Evolutionary conservation across 371 early-diverging fungal genomes (phyloP), one percentile per base, ranked within the genome.

Genomic region (Rhizopus microsporus): DNA sequence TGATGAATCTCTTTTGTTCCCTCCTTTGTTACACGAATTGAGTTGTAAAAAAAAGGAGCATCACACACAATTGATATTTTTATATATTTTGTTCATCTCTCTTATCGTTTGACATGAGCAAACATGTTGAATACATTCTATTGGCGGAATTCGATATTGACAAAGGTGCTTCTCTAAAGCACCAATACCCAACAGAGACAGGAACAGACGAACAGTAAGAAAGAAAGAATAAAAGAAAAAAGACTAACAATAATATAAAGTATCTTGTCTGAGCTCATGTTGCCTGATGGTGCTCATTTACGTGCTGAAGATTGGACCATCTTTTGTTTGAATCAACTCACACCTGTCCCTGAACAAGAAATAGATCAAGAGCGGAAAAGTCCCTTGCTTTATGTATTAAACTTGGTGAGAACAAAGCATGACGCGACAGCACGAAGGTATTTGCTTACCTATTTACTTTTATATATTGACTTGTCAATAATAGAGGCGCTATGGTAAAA

Each of bases 111-210:
- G 15, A 46, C 7, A 46, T 46, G 46, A 46, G 29, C 29, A 47
- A 57, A 35, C 88, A 93, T 78, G 92, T 93, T 53, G 87, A 90
- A 51, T 88, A 90, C 69, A 87, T 95, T 60, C 80, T 96, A 35
- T 77, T 93, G 39, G 94, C 95, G 60, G 95, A 95, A 71, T 95
- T 96, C 57, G 94, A 96, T 69, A 94, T 95, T 65, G 94, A 94
- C 76, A 87, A 84, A 52, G 96, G 96, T 10, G 86, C 94, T 2
- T 82, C 83, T 7, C 71, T 96, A 43, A 81, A 88, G 32, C 88
- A 92, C 67, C 92, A 93, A 70, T 95, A 92, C 61, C 97, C 97
- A 13, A 63, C 67, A n/a, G 77, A 84, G 17, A 92, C 93, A 7
- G 91, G 92, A 7, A 88, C 89, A 33, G 90, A 93, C 73, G 88